Percentiles rank a stretch among this genome's conserved stretches.
These are phyloP conservation scores for Cetradonia linearis DNA, from an alignment of 495 filamentous ascomycete genomes.

Conservation along the genomic window DNA sequence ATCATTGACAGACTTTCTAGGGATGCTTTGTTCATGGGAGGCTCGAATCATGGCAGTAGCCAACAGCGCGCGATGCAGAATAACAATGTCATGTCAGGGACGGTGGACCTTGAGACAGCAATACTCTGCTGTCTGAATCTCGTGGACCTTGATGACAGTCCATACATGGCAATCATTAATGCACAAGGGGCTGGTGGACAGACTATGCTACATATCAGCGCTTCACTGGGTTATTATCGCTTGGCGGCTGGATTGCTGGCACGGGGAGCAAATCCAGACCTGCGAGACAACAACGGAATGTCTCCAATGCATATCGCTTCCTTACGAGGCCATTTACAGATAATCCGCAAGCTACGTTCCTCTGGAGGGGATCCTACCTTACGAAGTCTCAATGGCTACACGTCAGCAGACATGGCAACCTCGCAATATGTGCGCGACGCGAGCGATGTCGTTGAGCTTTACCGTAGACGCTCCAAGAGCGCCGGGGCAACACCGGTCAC, in stretches of 20 bases:
- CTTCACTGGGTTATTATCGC: constrained; percentile 61
- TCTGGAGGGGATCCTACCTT: constrained; percentile 62
- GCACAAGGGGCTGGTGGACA: constrained; percentile 55
- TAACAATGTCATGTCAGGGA: constrained; percentile 33
- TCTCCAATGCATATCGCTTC: constrained; percentile 77
- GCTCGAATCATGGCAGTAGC: constrained; percentile 19
- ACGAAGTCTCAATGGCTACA: constrained; percentile 60
- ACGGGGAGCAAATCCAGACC: constrained; percentile 66
- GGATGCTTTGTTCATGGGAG: constrained; percentile 22
- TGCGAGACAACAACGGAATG: constrained; percentile 70
- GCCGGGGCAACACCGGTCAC: constrained; percentile 41
- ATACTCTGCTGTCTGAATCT: constrained; percentile 66
- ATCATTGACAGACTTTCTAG: constrained; percentile 36
- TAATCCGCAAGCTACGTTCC: constrained; percentile 62
- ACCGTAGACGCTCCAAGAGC: constrained; percentile 49
- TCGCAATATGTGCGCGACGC: constrained; percentile 44
- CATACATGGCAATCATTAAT: constrained; percentile 55
- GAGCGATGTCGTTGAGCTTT: constrained; percentile 34
- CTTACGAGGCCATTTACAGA: constrained; percentile 63
- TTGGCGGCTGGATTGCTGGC: constrained; percentile 73
- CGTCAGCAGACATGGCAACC: constrained; percentile 60
- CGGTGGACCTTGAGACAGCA: constrained; percentile 54
- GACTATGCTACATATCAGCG: constrained; percentile 74
- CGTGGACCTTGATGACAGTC: constrained; percentile 66
- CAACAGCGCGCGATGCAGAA: constrained; percentile 20